phyloP scores from a whole-genome alignment of 2,329 filamentous ascomycete genomes.

The Nakataea oryzae region DNA sequence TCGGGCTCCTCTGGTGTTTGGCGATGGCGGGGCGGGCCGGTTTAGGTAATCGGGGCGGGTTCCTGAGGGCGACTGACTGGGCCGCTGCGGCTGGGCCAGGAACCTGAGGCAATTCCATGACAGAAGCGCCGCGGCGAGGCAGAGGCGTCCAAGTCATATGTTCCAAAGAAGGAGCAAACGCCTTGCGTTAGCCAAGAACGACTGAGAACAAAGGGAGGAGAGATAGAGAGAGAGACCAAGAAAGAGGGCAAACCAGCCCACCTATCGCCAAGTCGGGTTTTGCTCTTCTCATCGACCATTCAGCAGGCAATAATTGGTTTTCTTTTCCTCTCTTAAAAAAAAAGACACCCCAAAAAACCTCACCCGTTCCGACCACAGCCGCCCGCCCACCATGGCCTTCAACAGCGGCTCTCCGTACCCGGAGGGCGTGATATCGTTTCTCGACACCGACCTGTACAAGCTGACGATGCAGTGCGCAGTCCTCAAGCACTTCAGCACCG shows the following conservation, averaged over 20 bases:
- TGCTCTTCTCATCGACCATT: not conserved
- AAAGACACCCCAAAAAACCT: not conserved
- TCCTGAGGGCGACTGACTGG: not conserved
- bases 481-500: constrained; percentile 78
- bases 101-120: not conserved
- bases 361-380: not conserved
- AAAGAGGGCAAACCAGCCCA: too few relatives aligned
- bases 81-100: not conserved
- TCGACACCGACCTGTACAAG: constrained; percentile 86
- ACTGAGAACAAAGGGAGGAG: too few relatives aligned
- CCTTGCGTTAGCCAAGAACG: not conserved
- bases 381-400: constrained; percentile 49
- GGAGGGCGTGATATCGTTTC: constrained; percentile 70
- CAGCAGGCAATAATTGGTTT: not conserved
- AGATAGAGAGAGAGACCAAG: too few relatives aligned
- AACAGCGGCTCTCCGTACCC: constrained; percentile 57
- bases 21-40: too few relatives aligned
- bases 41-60: too few relatives aligned
- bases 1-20: too few relatives aligned
- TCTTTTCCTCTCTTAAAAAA: too few relatives aligned
- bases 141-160: not conserved
- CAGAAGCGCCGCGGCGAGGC: not conserved
- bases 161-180: not conserved
- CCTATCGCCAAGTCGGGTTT: not conserved
- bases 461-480: constrained; percentile 98